These are phyloP conservation scores for Zelopaecilomyces penicillatus DNA, from an alignment of 2,329 filamentous ascomycete species.

Conservation along the genomic window DNA sequence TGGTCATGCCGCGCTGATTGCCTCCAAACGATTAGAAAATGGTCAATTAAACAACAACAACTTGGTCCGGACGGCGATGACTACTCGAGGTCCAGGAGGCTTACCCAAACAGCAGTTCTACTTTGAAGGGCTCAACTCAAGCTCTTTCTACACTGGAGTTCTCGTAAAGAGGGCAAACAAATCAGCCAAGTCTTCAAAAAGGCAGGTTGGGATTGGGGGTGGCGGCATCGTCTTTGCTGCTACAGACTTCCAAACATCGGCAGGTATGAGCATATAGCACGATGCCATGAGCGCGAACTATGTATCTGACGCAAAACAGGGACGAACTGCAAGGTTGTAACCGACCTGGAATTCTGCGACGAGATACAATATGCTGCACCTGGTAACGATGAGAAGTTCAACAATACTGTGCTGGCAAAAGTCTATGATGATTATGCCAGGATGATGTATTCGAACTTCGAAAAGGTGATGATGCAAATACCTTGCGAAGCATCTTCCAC, in stretches of 20 bases:
- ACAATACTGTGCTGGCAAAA: conserved; percentile 52
- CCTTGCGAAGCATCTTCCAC: conserved; percentile 70
- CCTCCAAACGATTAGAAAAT: conserved; percentile 40
- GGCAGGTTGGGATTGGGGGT: conserved; percentile 43
- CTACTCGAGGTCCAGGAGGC: conserved; percentile 54
- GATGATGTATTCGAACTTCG: conserved; percentile 66
- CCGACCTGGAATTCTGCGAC: conserved; percentile 80
- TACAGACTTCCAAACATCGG: conserved; percentile 70
- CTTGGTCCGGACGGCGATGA: conserved; percentile 56
- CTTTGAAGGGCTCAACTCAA: conserved; percentile 63
- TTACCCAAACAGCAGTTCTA: conserved; percentile 85
- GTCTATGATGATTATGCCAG: conserved; percentile 74
- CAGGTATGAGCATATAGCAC: conserved; percentile 43
- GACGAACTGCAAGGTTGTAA: conserved; percentile 77
- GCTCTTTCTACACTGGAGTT: conserved; percentile 63
- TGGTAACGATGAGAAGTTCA: conserved; percentile 58
- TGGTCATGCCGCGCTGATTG: conserved; percentile 54
- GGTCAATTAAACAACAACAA: conserved; percentile 37
- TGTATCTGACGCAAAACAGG: conserved; percentile 36
- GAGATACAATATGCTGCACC: conserved; percentile 89
- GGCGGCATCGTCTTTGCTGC: conserved; percentile 67
- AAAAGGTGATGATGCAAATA: conserved; percentile 72
- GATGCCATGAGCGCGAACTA: background rate
- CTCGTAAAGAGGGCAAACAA: conserved; percentile 54
- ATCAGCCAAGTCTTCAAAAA: conserved; percentile 33